Evolutionary conservation across 352 stramenopile genomes (phyloP).

Genomic region (Thraustochytrium striatum): DNA sequence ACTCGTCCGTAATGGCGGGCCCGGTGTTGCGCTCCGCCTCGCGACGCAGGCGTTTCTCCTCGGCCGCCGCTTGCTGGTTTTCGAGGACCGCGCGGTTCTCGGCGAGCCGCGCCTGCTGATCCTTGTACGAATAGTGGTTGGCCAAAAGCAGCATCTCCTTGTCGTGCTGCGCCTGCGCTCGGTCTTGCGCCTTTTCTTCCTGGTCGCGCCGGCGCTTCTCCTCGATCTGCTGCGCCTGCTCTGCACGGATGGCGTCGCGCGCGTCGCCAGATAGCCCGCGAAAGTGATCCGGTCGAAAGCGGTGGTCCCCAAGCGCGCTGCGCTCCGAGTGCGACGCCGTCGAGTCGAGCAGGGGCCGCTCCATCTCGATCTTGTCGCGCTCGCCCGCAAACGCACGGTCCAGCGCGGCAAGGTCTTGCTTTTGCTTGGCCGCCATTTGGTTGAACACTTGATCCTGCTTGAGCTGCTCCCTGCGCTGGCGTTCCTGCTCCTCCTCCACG

Average conservation of each 20-base stretch:
- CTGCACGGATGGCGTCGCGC: constrained; percentile 3
- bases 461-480: background rate
- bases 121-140: background rate
- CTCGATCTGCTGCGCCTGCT: constrained; percentile 1
- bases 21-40: background rate
- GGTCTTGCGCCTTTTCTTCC: background rate
- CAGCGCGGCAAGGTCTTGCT: background rate
- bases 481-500: background rate
- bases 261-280: background rate
- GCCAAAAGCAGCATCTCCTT: background rate
- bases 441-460: background rate
- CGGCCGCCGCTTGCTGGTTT: background rate
- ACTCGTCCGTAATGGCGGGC: constrained; percentile 15
- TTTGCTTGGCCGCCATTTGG: background rate
- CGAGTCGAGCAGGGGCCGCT: background rate
- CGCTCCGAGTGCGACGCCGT: background rate
- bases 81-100: background rate
- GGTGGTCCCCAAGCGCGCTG: background rate
- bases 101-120: background rate
- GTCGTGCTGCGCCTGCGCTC: background rate
- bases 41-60: background rate
- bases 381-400: background rate
- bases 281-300: constrained; percentile 19
- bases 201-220: background rate
- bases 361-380: background rate